Evolutionary conservation across 768 basidiomycete species (phyloP).

Genomic region (Russula emetica): DNA sequence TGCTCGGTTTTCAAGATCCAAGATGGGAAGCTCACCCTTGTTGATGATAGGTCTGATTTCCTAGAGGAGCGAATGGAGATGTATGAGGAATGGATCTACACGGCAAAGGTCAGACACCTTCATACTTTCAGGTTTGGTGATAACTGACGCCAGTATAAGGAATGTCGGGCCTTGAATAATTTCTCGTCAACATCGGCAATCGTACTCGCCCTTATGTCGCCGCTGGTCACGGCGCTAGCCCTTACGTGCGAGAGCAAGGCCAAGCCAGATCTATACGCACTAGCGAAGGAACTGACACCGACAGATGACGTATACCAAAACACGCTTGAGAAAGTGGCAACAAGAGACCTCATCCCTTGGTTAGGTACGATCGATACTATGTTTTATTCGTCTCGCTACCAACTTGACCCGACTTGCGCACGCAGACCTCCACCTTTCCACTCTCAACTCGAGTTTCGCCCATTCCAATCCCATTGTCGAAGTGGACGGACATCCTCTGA

Average conservation of each 20-base stretch:
- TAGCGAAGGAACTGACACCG: neutral
- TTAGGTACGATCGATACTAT: slow-evolving; percentile 1
- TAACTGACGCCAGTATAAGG: slow-evolving; percentile 4
- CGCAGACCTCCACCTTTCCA: slow-evolving; percentile 11
- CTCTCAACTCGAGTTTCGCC: slow-evolving; percentile 9
- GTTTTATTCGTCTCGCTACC: neutral
- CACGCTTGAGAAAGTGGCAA: neutral
- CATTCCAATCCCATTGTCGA: neutral
- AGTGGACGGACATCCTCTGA: slow-evolving; percentile 7
- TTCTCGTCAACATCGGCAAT: slow-evolving; percentile 18
- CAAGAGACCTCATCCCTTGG: slow-evolving; percentile 12
- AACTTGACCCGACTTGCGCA: neutral
- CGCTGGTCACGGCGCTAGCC: neutral
- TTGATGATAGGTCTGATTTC: slow-evolving; percentile 2
- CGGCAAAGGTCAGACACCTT: slow-evolving; percentile 15
- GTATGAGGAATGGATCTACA: slow-evolving; percentile 16
- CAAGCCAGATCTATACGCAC: neutral
- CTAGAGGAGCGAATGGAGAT: slow-evolving; percentile 6
- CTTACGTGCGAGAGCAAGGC: slow-evolving; percentile 19
- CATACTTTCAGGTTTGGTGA: neutral
- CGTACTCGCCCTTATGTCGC: slow-evolving; percentile 9
- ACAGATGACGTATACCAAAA: neutral
- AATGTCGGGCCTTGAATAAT: slow-evolving; percentile 12
- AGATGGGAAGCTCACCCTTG: neutral
- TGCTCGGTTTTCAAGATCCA: neutral